Base-by-base conservation (phyloP, 139 green algal species). In the Pseudopediastrum boryanum region DNA sequence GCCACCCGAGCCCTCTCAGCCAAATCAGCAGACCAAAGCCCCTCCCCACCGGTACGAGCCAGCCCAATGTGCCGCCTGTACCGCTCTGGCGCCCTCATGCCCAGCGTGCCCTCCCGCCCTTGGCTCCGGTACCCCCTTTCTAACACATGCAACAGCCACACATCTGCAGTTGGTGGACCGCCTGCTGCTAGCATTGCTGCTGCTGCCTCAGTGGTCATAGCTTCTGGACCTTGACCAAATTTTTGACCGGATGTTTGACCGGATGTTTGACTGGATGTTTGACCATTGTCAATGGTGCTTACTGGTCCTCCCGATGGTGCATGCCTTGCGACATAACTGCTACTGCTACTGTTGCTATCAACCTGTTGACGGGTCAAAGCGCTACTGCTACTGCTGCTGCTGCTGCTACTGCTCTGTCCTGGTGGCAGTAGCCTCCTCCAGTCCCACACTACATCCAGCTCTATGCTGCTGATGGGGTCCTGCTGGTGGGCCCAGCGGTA, bases 361-460 rank as follows among this genome's bases (percentile, higher is more conserved):
- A n/a, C n/a, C n/a, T n/a, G n/a, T n/a, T n/a, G n/a, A n/a, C n/a
- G n/a, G n/a, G n/a, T 35, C 35, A 46, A 39, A 2, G 21, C 1
- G 3, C 0, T 1, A 19, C 64, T 72, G 64, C 62, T 70, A 35
- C 64, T 29, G 64, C 38, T 25, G 23, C 29, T 51, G 35, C 64
- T 72, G 33, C 35, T 50, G 33, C 35, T 10, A 16, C 29, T 36
- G n/a, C n/a, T n/a, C n/a, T n/a, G n/a, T n/a, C n/a, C n/a, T n/a
- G n/a, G n/a, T n/a, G 43, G 12, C 0, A 10, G 21, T 0, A 85
- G 19, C 19, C 70, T 62, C 12, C 79, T 8, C 36, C 54, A 71
- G 31, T 84, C 51, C 88, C 87, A 94, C n/a, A 88, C 71, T 13
- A 92, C 31, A 29, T 94, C 89, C 67, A 94, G 63, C 87, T 94